Evolutionary conservation across 2,329 filamentous ascomycete species (phyloP).

Genomic region (Aspergillus melleus): DNA sequence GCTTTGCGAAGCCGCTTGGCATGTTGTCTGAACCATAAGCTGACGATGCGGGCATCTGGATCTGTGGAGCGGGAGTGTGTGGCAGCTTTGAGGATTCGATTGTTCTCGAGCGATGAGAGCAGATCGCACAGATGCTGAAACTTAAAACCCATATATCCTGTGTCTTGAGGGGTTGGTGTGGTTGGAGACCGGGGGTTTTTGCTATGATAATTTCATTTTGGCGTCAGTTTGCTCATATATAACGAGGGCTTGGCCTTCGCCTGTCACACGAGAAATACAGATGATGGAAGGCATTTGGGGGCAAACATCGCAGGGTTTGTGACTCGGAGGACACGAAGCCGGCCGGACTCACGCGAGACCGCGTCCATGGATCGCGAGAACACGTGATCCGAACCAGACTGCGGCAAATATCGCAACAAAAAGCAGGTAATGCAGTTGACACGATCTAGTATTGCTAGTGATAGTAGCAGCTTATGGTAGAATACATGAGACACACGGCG

Average conservation of each 20-base stretch:
- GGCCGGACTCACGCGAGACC: not conserved
- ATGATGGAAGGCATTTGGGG: not conserved
- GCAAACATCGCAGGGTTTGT: not conserved
- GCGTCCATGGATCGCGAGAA: slow-evolving; percentile 34
- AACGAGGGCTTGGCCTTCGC: not conserved
- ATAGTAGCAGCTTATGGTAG: slow-evolving; percentile 10
- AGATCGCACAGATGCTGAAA: slow-evolving; percentile 75
- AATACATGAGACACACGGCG: slow-evolving; percentile 18
- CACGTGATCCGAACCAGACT: slow-evolving; percentile 27
- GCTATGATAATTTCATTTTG: not conserved
- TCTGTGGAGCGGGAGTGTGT: slow-evolving; percentile 29
- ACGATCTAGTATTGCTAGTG: slow-evolving; percentile 8
- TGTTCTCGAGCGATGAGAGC: slow-evolving; percentile 64
- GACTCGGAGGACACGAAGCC: not conserved
- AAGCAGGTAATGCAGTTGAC: not conserved
- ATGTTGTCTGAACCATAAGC: slow-evolving; percentile 69
- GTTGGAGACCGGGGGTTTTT: not conserved
- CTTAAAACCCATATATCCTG: slow-evolving; percentile 43
- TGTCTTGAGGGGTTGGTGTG: not conserved
- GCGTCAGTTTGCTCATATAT: not conserved
- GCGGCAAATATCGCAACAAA: not conserved
- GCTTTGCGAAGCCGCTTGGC: slow-evolving; percentile 57
- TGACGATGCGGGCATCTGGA: slow-evolving; percentile 49
- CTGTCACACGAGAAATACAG: not conserved
- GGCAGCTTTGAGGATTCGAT: slow-evolving; percentile 38